These are phyloP conservation scores for Rutstroemia sp. DNA, from an alignment of 2,329 filamentous ascomycete species.

Conservation along the genomic window DNA sequence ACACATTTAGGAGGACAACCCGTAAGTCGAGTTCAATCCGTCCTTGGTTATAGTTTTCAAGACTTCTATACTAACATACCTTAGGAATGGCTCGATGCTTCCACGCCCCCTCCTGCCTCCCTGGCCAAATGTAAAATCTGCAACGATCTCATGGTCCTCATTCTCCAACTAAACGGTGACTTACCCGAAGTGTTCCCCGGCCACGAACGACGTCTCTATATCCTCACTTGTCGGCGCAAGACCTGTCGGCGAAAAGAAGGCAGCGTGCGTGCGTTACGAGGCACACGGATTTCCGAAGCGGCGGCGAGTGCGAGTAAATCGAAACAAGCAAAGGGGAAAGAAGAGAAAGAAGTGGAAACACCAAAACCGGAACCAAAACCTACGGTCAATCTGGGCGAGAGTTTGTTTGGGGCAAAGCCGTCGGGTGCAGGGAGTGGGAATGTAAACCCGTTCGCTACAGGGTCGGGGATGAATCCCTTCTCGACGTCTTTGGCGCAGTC, in stretches of 20 bases:
- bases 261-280: constrained; percentile 69
- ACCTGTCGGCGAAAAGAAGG: constrained; percentile 76
- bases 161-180: constrained; percentile 88
- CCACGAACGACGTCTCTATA: constrained; percentile 80
- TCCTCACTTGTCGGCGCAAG: constrained; percentile 74
- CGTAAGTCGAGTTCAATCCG: constrained; percentile 44
- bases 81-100: constrained; percentile 77
- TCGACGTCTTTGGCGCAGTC: constrained; percentile 51
- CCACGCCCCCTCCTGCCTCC: constrained; percentile 62
- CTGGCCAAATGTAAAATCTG: constrained; percentile 84
- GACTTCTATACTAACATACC: neutral
- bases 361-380: constrained; percentile 21
- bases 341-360: constrained; percentile 26
- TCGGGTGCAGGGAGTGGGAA: constrained; percentile 30
- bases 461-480: constrained; percentile 49
- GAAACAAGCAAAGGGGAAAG: constrained; percentile 19
- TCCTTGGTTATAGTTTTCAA: neutral
- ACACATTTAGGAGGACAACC: constrained; percentile 84
- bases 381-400: constrained; percentile 48
- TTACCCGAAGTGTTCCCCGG: constrained; percentile 78
- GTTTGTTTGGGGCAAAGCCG: constrained; percentile 60
- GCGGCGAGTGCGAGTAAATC: neutral
- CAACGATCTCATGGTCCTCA: constrained; percentile 71
- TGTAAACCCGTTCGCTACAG: constrained; percentile 54
- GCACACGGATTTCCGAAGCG: constrained; percentile 43